Base-by-base conservation (phyloP, 2,329 filamentous ascomycete genomes). In the Phialophora chinensis region DNA sequence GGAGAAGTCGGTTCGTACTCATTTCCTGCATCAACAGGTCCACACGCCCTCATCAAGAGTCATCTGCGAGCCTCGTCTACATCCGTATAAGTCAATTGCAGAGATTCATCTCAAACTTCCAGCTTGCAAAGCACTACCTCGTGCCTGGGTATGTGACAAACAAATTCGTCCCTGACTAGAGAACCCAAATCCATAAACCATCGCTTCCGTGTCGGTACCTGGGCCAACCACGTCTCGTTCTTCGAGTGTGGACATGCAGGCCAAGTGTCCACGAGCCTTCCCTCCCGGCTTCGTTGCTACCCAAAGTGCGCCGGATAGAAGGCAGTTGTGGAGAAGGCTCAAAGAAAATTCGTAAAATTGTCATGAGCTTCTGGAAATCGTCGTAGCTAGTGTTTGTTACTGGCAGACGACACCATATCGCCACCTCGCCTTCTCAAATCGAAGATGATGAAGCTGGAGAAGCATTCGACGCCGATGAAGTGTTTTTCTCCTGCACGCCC, bases 401-500 rank as follows among this genome's bases (percentile, higher is more conserved):
- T n/a, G 38, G 38, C 17, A 6, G 17, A 17, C 38, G 17, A 44
- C 5, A 44, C 38, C 38, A 17, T 8, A n/a, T 20, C 38, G 8
- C 14, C 14, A 20, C 17, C 17, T 44, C 14, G 14, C 35, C 31
- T 52, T 29, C n/a, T 61, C 59, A 42, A 31, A 61, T 25, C 10
- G 65, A 60, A 27, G 65, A 27, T 10, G 64, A 58, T 20, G 61
- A 50, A 38, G 67, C 35, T 12, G 64, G 20, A 33, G 44, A 42
- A 25, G 66, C 38, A 44, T 60, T 53, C 11, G 52, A 14, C 8
- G 35, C 38, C 8, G 66, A 63, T 31, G 66, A 33, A 27, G 60
- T 58, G 27, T 35, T 38, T 14, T 62, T 66, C 60, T 86, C 84
- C 47, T 85, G 80, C 5, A 87, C 85, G 38, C 85, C 85, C 74